Percentiles rank a stretch among this genome's conserved stretches.
phyloP scores from a whole-genome alignment of 805 yeast species.

The Metschnikowia kofuensis region DNA sequence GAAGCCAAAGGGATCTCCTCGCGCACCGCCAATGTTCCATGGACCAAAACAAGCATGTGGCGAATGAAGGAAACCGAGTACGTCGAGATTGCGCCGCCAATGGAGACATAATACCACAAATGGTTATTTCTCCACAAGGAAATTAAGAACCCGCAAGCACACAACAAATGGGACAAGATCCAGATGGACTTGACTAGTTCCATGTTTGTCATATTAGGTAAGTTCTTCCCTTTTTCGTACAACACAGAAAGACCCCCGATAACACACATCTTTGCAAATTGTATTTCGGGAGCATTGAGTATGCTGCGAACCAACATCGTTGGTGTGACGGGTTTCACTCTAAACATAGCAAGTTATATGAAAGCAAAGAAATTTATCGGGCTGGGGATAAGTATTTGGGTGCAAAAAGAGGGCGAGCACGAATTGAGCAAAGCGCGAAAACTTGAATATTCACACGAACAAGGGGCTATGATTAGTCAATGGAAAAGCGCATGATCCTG shows the following conservation, averaged over 20 bases:
- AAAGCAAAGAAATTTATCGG: background rate
- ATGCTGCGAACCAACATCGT: conserved; percentile 11
- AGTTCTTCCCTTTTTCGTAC: conserved; percentile 1
- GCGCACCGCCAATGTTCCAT: conserved; percentile 1
- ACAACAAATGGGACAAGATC: conserved; percentile 12
- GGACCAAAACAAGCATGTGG: conserved; percentile 9
- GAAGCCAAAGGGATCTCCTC: conserved; percentile 19
- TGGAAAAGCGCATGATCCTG: no score
- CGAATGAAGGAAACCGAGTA: conserved; percentile 14
- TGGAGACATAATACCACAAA: conserved; percentile 11
- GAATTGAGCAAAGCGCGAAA: background rate
- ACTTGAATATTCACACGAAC: background rate
- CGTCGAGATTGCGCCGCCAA: conserved; percentile 15
- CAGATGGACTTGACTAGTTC: conserved; percentile 11
- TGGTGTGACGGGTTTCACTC: conserved; percentile 16
- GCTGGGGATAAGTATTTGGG: background rate
- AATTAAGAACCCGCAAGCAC: conserved; percentile 12
- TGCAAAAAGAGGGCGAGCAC: conserved; percentile 1
- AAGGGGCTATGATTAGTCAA: background rate
- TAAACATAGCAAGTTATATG: conserved; percentile 8
- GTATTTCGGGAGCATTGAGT: conserved; percentile 12
- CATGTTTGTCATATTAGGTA: conserved; percentile 9
- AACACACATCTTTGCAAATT: conserved; percentile 1
- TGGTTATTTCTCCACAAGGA: conserved; percentile 1
- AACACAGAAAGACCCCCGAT: background rate